Evolutionary conservation across 495 filamentous ascomycete species (phyloP).

Genomic region (Hypoxylon crocopeplum): DNA sequence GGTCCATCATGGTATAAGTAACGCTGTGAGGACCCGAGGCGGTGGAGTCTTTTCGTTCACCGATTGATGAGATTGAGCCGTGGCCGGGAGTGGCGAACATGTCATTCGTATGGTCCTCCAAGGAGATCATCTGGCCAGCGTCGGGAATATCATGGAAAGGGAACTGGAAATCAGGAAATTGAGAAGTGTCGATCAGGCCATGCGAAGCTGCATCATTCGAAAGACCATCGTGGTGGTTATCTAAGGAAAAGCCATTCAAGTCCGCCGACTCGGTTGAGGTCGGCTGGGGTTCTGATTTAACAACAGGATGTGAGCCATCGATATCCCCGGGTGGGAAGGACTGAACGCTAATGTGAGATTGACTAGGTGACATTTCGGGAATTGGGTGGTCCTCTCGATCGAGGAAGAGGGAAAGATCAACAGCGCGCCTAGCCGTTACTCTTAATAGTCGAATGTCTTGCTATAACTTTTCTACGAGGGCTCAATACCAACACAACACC

Average conservation of each 20-base stretch:
- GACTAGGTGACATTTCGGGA: slow-evolving; percentile 42
- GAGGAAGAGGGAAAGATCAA: slow-evolving; percentile 35
- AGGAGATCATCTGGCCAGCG: slow-evolving; percentile 48
- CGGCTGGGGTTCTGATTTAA: slow-evolving; percentile 35
- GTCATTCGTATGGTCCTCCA: slow-evolving; percentile 52
- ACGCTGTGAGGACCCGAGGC: slow-evolving; percentile 37
- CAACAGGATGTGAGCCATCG: slow-evolving; percentile 37
- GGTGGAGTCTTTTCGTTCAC: slow-evolving; percentile 49
- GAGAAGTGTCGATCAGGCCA: slow-evolving; percentile 41
- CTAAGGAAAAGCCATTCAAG: slow-evolving; percentile 42
- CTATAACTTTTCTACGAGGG: slow-evolving; percentile 2
- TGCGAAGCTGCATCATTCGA: slow-evolving; percentile 31
- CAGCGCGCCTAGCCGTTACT: slow-evolving; percentile 28
- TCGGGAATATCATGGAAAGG: slow-evolving; percentile 49
- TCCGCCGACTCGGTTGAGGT: slow-evolving; percentile 34
- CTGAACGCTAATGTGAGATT: slow-evolving; percentile 39
- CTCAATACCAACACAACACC: slow-evolving; percentile 15
- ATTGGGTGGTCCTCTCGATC: slow-evolving; percentile 14
- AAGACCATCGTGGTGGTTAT: slow-evolving; percentile 38
- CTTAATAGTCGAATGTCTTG: not conserved
- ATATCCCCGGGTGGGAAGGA: slow-evolving; percentile 39
- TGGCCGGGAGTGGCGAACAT: slow-evolving; percentile 45
- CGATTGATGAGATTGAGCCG: slow-evolving; percentile 47
- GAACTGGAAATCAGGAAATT: slow-evolving; percentile 57
- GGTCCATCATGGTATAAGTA: slow-evolving; percentile 27